Evolutionary conservation across 225 moss, liverwort and hornwort species (phyloP), one percentile per base, ranked within the genome.

Genomic region (Physcomitrellopsis africana): DNA sequence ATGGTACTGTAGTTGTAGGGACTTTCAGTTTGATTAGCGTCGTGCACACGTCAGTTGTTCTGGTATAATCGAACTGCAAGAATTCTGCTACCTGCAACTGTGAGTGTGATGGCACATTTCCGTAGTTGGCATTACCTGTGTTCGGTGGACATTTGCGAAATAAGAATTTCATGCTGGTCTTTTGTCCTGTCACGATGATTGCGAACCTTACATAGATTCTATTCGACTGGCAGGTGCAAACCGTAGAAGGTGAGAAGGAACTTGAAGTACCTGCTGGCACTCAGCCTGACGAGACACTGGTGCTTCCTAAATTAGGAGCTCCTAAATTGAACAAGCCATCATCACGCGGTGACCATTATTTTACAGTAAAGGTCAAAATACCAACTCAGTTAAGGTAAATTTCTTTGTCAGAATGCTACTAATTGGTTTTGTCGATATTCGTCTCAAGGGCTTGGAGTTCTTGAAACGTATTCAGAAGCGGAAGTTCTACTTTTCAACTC

Each of bases 271-370:
- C 99, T 66, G 85, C 90, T 12, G 99, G 99, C 53, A 99, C 99
- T 18, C 99, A 99, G 89, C 95, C 99, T 69, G 93, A 92, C 59
- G 99, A 99, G 79, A 85, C 89, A 29, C 77, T 99, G 64, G 86
- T 95, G 69, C 87, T 99, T 59, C 81, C 92, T 52, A 99, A 93
- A 80, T 85, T 93, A 79, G 99, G 99, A 43, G 93, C 89, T 48
- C 99, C 99, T 2, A 99, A 99, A 84, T 71, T 99, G 82, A 99
- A 95, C 77, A 95, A 95, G 83, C 93, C 92, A 46, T 79, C 92
- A 26, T 86, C 85, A 60, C 89, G 99, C 23, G 99, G 99, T 55
- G 99, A 99, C 81, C 99, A 99, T 72, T 99, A 85, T 77, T 95
- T 99, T 69, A 93, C 90, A 55, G 91, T 99, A 17, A 99, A 99